Base-by-base conservation (phyloP, 805 yeast species). In the Saccharomycopsis synnaedendra region DNA sequence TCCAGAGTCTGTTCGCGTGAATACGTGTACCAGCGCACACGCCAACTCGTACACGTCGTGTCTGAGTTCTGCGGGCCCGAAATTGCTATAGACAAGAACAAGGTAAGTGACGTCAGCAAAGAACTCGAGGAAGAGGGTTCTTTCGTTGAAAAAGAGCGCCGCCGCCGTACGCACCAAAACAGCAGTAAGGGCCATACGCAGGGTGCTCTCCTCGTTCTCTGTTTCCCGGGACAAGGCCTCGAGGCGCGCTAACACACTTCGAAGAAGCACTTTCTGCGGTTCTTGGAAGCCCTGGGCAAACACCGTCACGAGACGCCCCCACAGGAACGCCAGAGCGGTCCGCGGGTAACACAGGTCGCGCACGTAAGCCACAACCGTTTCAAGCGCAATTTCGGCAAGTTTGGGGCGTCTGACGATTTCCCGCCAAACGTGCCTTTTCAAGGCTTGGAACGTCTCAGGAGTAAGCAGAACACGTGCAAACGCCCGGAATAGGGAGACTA, bases 101-200 rank as follows among this genome's bases (percentile, higher is more conserved):
- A 76, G 63, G 55, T 71, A 74, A 44, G 75, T 68, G 1, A 77
- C 67, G 55, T 77, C 82, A 41, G 77, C 71, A 53, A 77, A 61
- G 54, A 67, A 76, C 50, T 68, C 59, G 35, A 70, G 68, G 5
- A 74, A 74, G 54, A 68, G 69, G 9, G 67, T 60, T 45, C 65
- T 64, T 1, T 78, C 71, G 58, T 77, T 77, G 61, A 76, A 77
- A 46, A 76, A 70, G 42, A 75, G 56, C 9, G 69, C 66, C 1
- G 74, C 66, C 43, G 75, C 66, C 30, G 75, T 67, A 54, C 70
- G 72, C 19, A 75, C 70, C 55, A 77, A 60, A 3, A 76, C 73
- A 38, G 70, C 71, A 57, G 76, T 82, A 54, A 75, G 67, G 62
- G 76, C 67, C 54, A 73, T 34, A 2, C 3, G 36, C n/a, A 9